Conservation (phyloP, 2,329 filamentous ascomycete genomes). For the Diaporthe vaccinii region DNA sequence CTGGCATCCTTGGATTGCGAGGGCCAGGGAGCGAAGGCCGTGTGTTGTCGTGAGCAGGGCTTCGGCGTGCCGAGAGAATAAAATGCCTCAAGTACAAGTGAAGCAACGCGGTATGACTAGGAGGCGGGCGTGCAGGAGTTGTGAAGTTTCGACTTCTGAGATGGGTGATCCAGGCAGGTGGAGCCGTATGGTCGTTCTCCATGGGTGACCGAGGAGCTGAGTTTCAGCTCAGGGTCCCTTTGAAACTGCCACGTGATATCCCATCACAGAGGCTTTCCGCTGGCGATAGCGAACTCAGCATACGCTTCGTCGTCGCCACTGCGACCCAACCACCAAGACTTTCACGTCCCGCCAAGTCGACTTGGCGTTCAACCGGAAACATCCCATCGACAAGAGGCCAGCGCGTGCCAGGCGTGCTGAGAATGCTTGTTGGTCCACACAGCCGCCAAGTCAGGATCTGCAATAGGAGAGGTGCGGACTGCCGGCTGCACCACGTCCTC, state of each 20-base stretch:
- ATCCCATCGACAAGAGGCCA: slow-evolving; percentile 16
- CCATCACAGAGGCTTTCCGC: slow-evolving; percentile 14
- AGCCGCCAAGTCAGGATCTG: slow-evolving; percentile 35
- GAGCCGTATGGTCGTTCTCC: slow-evolving; percentile 35
- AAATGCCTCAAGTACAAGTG: slow-evolving; percentile 40
- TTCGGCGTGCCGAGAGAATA: slow-evolving; percentile 26
- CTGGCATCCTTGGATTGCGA: slow-evolving; percentile 33
- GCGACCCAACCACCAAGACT: slow-evolving; percentile 33
- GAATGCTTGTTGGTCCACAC: slow-evolving; percentile 23
- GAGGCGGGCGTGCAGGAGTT: slow-evolving; percentile 30
- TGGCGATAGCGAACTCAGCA: slow-evolving; percentile 5
- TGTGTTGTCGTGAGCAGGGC: slow-evolving; percentile 20
- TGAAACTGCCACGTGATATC: slow-evolving; percentile 34
- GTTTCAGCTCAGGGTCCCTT: slow-evolving; percentile 37
- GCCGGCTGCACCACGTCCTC: slow-evolving; percentile 9
- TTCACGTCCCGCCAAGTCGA: slow-evolving; percentile 35
- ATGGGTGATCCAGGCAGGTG: slow-evolving; percentile 40
- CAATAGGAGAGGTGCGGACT: slow-evolving; percentile 22
- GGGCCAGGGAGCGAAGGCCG: slow-evolving; percentile 26
- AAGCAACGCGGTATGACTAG: slow-evolving; percentile 27
- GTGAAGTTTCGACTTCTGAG: slow-evolving; percentile 39
- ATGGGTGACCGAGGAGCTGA: slow-evolving; percentile 38
- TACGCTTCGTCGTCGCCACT: slow-evolving; percentile 23
- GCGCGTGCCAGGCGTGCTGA: slow-evolving; percentile 33
- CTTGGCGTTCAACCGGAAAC: slow-evolving; percentile 28